Conservation (phyloP, 305 asterid species). For the Fraxinus dipetala region DNA sequence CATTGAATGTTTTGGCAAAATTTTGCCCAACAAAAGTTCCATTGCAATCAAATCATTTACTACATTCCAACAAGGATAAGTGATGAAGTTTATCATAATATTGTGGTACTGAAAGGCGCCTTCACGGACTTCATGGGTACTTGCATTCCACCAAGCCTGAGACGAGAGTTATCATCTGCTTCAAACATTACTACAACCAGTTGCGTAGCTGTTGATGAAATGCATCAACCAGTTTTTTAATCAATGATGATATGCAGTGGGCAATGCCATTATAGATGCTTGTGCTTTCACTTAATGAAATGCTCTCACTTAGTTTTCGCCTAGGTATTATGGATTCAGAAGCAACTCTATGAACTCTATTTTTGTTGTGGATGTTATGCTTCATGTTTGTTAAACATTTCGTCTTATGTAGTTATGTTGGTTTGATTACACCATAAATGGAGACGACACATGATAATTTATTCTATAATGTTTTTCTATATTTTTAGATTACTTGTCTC, state of each 20-base stretch:
- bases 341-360: not conserved
- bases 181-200: not conserved
- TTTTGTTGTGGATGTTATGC: not conserved
- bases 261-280: not conserved
- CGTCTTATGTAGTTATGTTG: not conserved
- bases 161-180: not conserved
- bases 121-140: not conserved
- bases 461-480: not conserved
- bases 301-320: not conserved
- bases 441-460: not conserved
- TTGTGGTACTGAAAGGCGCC: not conserved
- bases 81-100: not conserved
- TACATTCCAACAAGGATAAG: not conserved
- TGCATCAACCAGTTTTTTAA: not conserved
- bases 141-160: not conserved
- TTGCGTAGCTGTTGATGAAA: not conserved
- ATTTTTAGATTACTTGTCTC: not conserved
- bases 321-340: not conserved
- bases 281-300: not conserved
- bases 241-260: not conserved
- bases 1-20: not conserved
- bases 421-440: not conserved
- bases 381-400: not conserved
- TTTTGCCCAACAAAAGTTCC: not conserved
- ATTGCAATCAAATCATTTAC: not conserved